Percentiles rank a stretch among this genome's conserved stretches.
phyloP scores from a whole-genome alignment of 192 early-diverging fungal species.

The Glomus cerebriforme region DNA sequence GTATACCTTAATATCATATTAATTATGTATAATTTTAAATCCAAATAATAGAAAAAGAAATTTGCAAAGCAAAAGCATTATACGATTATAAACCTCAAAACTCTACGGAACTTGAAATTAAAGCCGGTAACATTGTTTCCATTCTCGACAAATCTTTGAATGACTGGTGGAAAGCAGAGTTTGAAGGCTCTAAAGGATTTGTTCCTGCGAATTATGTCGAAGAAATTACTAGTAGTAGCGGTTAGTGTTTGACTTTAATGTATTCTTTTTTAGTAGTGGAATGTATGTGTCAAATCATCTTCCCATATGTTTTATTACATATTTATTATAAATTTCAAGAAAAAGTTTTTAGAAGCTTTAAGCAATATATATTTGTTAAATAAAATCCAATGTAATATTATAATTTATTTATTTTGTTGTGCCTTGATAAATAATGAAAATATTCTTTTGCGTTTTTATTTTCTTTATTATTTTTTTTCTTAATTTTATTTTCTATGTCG shows the following conservation, averaged over 20 bases:
- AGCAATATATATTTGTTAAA: slow-evolving; percentile 1
- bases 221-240: slow-evolving; percentile 38
- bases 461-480: slow-evolving; percentile 7
- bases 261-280: not conserved
- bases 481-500: not conserved
- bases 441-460: slow-evolving; percentile 11
- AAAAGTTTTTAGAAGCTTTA: slow-evolving; percentile 1
- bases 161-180: slow-evolving; percentile 51
- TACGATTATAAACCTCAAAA: slow-evolving; percentile 47
- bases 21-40: not conserved
- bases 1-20: not conserved
- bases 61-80: slow-evolving; percentile 44
- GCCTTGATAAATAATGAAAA: not conserved
- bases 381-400: slow-evolving; percentile 24
- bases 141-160: slow-evolving; percentile 54
- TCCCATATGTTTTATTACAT: not conserved
- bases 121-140: slow-evolving; percentile 60
- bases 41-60: slow-evolving; percentile 32
- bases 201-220: slow-evolving; percentile 55
- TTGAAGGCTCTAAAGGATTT: slow-evolving; percentile 41
- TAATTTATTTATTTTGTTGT: slow-evolving; percentile 6
- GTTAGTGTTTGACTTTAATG: slow-evolving; percentile 35
- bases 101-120: slow-evolving; percentile 63
- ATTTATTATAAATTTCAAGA: not conserved
- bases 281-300: slow-evolving; percentile 6